Conservation (phyloP, 139 green algal genomes). For the Mesostigma viride region DNA sequence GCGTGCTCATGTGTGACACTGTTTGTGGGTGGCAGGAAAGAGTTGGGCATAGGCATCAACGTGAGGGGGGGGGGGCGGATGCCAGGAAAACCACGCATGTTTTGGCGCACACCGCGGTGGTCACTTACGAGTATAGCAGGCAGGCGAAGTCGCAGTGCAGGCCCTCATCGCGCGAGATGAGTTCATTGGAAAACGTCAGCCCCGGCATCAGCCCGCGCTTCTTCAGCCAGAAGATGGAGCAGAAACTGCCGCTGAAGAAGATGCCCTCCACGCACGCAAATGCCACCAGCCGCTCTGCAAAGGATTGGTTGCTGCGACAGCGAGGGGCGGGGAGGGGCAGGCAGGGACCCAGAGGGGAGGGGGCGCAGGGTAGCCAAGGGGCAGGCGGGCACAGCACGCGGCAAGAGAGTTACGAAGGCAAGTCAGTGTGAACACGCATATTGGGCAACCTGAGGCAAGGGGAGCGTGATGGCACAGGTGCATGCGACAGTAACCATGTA, state of each 20-base stretch:
- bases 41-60: no score
- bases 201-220: conserved; percentile 95
- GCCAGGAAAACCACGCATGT: no score
- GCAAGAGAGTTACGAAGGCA: neutral
- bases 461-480: neutral
- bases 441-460: neutral
- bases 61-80: no score
- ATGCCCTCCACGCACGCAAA: conserved; percentile 97
- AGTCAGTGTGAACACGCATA: neutral
- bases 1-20: no score
- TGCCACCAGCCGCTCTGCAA: conserved; percentile 84
- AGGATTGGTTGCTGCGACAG: conserved; percentile 44
- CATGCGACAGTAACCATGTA: no score
- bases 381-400: neutral
- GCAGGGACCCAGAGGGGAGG: no score
- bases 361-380: no score
- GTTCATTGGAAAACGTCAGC: conserved; percentile 96
- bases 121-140: conserved; percentile 66
- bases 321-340: no score
- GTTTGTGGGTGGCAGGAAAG: no score
- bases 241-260: conserved; percentile 96
- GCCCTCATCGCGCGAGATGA: conserved; percentile 95
- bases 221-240: conserved; percentile 98
- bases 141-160: conserved; percentile 97
- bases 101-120: no score